phyloP scores from a whole-genome alignment of 495 filamentous ascomycete genomes.

The Penicillium verhagenii region DNA sequence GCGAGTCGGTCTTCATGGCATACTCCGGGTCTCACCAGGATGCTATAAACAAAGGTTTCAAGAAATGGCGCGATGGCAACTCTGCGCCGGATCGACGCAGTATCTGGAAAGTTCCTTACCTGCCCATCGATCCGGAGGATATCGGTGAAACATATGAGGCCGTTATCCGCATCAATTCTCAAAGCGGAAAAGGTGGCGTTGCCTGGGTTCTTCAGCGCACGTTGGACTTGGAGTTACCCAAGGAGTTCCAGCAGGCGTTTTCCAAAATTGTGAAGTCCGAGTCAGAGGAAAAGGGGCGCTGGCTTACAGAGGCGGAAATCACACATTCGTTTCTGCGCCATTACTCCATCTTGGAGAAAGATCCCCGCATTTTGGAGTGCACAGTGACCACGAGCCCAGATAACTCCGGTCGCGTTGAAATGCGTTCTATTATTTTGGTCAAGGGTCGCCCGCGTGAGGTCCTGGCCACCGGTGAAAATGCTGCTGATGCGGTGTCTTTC shows the following conservation, averaged over 20 bases:
- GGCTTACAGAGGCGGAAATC: slow-evolving; percentile 3
- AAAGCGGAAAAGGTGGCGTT: slow-evolving; percentile 83
- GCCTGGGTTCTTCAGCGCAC: slow-evolving; percentile 64
- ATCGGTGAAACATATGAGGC: slow-evolving; percentile 87
- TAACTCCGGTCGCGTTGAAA: background rate
- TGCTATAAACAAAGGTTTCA: slow-evolving; percentile 89
- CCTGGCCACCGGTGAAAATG: background rate
- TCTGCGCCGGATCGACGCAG: background rate
- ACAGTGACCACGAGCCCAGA: background rate
- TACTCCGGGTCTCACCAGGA: slow-evolving; percentile 89
- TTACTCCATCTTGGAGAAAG: slow-evolving; percentile 4
- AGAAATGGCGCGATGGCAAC: slow-evolving; percentile 15
- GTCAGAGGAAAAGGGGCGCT: background rate
- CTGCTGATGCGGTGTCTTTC: background rate
- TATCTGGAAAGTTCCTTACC: slow-evolving; percentile 68
- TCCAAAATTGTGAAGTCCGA: slow-evolving; percentile 5
- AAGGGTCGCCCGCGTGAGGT: background rate
- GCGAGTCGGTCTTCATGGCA: slow-evolving; percentile 76
- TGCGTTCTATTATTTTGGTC: background rate
- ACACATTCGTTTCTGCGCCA: slow-evolving; percentile 2
- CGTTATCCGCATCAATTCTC: slow-evolving; percentile 87
- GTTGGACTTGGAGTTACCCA: slow-evolving; percentile 74
- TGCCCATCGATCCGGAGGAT: slow-evolving; percentile 81
- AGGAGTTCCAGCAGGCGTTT: slow-evolving; percentile 2
- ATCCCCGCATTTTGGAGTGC: background rate